Base-by-base conservation (phyloP, 257 asterid species). In the Jasminum sambac region DNA sequence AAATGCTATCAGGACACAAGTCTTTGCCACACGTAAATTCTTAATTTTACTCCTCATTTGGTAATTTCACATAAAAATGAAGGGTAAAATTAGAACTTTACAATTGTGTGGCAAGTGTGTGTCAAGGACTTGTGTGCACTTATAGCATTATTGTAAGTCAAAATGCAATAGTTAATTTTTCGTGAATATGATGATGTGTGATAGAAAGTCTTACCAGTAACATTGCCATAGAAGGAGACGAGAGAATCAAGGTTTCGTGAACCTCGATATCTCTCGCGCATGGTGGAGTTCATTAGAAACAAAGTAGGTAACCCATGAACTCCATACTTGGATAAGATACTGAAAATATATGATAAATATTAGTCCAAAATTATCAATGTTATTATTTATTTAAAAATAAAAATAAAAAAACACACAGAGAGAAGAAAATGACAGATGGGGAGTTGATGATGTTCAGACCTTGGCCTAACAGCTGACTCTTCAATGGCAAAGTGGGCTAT, bases 281-380 rank as follows among this genome's bases (percentile, higher is more conserved):
- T 80, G 68, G 99, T 91, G 67, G 98, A 87, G 83, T 89, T 95
- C 37, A 85, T 70, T 69, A 95, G 96, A 75, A 91, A 78, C 81
- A 95, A 72, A 25, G 88, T 84, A 16, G 99, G 99, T 77, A 89
- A 92, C 41, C 99, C 98, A 38, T 90, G 95, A 74, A 91, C 96
- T 77, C 97, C 99, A 77, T 89, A 95, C 80, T 91, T 95, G 2
- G 99, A 88, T 64, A 95, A 86, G 79, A 88, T 84, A 88, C 99
- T 95, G 95, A 79, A 73, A 85, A 78, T 36, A 68, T 6, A 67
- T 21, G 5, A 40, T 64, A 16, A 72, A 61, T 69, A 67, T 67
- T 63, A 78, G 60, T 68, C 64, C 43, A 76, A 55, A 66, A 43
- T 67, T 44, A 55, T 68, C 71, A 75, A 60, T 41, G 65, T 64